Conservation (phyloP, 768 basidiomycete genomes). For the Candolleomyces aberdarensis region DNA sequence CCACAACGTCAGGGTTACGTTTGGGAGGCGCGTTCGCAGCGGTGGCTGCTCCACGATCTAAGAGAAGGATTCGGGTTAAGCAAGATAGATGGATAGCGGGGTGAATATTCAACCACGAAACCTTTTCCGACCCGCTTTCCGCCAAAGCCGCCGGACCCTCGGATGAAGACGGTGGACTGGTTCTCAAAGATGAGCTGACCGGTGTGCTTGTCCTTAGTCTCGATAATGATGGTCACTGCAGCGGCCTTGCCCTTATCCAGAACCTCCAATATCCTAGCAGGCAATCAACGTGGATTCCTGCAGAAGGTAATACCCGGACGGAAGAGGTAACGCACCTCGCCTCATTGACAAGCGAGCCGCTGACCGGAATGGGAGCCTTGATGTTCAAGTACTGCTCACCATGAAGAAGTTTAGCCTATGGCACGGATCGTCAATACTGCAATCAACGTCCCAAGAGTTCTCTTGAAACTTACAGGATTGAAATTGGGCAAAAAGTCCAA, state of each 20-base stretch:
- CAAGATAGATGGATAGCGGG: neutral
- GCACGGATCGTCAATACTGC: neutral
- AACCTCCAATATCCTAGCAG: slow-evolving; percentile 66
- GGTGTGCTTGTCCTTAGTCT: slow-evolving; percentile 75
- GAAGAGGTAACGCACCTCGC: slow-evolving; percentile 47
- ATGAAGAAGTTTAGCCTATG: slow-evolving; percentile 90
- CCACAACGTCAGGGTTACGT: slow-evolving; percentile 77
- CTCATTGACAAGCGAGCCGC: slow-evolving; percentile 73
- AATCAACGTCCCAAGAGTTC: neutral
- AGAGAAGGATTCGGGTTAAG: neutral
- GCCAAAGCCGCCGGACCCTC: slow-evolving; percentile 94
- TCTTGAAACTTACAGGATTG: slow-evolving; percentile 61
- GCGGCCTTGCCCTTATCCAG: slow-evolving; percentile 94
- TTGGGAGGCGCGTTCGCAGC: slow-evolving; percentile 79
- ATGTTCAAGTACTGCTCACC: slow-evolving; percentile 95
- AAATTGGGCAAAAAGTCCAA: slow-evolving; percentile 93
- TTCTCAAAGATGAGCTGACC: slow-evolving; percentile 89
- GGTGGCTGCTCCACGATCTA: slow-evolving; percentile 88
- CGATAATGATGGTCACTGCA: slow-evolving; percentile 73
- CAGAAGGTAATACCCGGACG: neutral
- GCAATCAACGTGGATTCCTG: neutral
- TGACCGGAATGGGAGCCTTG: slow-evolving; percentile 82
- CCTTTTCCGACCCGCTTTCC: slow-evolving; percentile 84
- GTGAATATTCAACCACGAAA: slow-evolving; percentile 23
- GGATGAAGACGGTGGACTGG: slow-evolving; percentile 87